A percentile compares a stretch with the other conserved stretches of the same genome.
Evolutionary conservation across 768 basidiomycete species (phyloP).

Genomic region (Trametes sanguinea): DNA sequence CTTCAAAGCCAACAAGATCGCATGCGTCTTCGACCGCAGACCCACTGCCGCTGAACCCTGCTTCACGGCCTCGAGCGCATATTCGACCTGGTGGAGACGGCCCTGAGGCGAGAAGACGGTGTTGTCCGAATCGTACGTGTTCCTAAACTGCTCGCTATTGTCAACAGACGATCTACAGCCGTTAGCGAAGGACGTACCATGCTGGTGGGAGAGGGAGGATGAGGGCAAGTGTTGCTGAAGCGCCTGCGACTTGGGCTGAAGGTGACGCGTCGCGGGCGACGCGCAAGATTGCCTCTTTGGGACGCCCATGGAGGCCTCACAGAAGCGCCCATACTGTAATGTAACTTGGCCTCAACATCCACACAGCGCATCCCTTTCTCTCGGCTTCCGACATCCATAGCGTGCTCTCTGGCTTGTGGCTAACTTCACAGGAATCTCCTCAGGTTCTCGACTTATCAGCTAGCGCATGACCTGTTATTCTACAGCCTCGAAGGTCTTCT

Average conservation of each 20-base stretch:
- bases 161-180: not conserved
- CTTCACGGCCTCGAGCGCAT: slow-evolving; percentile 99
- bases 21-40: slow-evolving; percentile 91
- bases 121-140: slow-evolving; percentile 98
- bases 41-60: slow-evolving; percentile 99
- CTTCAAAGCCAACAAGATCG: slow-evolving; percentile 90
- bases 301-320: not conserved
- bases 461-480: no score
- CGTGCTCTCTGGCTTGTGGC: no score
- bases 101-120: slow-evolving; percentile 97
- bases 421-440: no score
- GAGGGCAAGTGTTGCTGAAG: slow-evolving; percentile 6
- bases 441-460: no score
- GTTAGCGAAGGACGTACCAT: slow-evolving; percentile 16
- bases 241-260: slow-evolving; percentile 13
- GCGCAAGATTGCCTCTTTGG: slow-evolving; percentile 25
- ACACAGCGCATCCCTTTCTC: not conserved
- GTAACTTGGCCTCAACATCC: not conserved
- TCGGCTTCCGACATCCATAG: no score
- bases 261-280: slow-evolving; percentile 30
- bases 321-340: slow-evolving; percentile 6
- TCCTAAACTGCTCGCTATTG: slow-evolving; percentile 64
- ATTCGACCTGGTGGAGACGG: slow-evolving; percentile 95
- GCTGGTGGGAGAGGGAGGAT: slow-evolving; percentile 6
- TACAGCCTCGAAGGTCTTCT: no score